Conservation (phyloP, 208 protist genomes). For the Crithidia thermophila region DNA sequence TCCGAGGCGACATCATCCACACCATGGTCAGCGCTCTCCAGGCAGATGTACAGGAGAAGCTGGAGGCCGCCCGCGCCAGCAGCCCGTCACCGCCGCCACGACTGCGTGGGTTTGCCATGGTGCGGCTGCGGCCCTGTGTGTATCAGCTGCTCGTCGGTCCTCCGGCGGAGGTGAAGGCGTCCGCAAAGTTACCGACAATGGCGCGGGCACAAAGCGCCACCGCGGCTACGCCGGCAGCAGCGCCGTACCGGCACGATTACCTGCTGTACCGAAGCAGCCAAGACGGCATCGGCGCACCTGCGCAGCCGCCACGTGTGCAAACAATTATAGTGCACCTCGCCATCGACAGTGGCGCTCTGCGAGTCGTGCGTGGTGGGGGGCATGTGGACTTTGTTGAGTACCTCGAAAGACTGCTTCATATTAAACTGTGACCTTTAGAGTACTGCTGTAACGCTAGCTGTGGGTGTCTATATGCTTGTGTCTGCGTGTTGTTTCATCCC, state of each 20-base stretch:
- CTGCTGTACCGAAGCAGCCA: conserved; percentile 5
- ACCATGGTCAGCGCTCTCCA: conserved; percentile 64
- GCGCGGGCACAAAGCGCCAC: too few relatives aligned
- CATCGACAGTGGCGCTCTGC: conserved; percentile 65
- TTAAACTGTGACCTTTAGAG: conserved; percentile 22
- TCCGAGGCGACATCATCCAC: conserved; percentile 68
- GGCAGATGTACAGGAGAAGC: conserved; percentile 33
- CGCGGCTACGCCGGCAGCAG: neutral
- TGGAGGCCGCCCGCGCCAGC: neutral
- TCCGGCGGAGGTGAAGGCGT: conserved; percentile 16
- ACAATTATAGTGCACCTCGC: conserved; percentile 48
- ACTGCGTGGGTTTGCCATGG: conserved; percentile 32
- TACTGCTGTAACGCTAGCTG: too few relatives aligned
- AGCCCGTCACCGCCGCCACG: neutral
- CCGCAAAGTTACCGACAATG: too few relatives aligned
- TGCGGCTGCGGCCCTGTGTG: conserved; percentile 43
- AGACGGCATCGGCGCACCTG: neutral
- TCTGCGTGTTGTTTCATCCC: too few relatives aligned
- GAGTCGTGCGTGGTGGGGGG: conserved; percentile 60
- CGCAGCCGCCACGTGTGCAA: neutral
- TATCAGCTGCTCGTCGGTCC: conserved; percentile 36
- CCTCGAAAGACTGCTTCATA: conserved; percentile 49
- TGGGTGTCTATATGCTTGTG: too few relatives aligned
- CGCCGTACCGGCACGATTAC: conserved; percentile 13
- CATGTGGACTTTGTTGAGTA: conserved; percentile 79